These are phyloP conservation scores for Fusarium sp. DNA, from an alignment of 2,329 filamentous ascomycete species.

Conservation along the genomic window DNA sequence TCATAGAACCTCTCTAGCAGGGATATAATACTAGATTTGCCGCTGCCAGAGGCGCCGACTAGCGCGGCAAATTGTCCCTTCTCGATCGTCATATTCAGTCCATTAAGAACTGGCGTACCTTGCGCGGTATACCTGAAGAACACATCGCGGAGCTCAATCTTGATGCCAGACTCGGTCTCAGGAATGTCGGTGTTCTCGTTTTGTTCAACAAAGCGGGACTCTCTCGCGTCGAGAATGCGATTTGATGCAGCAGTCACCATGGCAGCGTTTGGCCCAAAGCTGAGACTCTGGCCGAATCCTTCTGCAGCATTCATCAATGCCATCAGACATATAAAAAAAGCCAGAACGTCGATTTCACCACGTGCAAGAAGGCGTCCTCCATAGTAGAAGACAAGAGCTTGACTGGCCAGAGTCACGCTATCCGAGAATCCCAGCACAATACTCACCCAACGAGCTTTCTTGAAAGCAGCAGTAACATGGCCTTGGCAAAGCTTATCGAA, in stretches of 20 bases:
- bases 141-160: conserved; percentile 69
- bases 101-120: conserved; percentile 69
- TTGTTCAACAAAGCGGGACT: conserved; percentile 30
- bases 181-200: conserved; percentile 52
- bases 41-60: conserved; percentile 79
- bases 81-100: conserved; percentile 74
- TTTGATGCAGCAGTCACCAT: conserved; percentile 73
- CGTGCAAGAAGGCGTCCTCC: conserved; percentile 71
- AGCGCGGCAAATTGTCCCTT: conserved; percentile 80
- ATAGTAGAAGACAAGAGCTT: conserved; percentile 78
- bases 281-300: conserved; percentile 59
- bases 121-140: conserved; percentile 74
- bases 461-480: conserved; percentile 73
- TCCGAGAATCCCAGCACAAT: conserved; percentile 79
- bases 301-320: background rate
- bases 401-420: conserved; percentile 73
- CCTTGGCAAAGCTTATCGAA: conserved; percentile 73
- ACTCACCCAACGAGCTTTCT: conserved; percentile 73
- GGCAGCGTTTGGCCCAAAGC: conserved; percentile 75
- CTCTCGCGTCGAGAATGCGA: conserved; percentile 68
- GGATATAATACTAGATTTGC: conserved; percentile 80
- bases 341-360: conserved; percentile 62
- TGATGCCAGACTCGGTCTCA: conserved; percentile 64
- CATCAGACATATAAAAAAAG: conserved; percentile 72
- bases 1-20: conserved; percentile 78